A percentile compares a stretch with the other conserved stretches of the same genome.
phyloP scores from a whole-genome alignment of 768 basidiomycete species.

The Auricularia auricula-judae region DNA sequence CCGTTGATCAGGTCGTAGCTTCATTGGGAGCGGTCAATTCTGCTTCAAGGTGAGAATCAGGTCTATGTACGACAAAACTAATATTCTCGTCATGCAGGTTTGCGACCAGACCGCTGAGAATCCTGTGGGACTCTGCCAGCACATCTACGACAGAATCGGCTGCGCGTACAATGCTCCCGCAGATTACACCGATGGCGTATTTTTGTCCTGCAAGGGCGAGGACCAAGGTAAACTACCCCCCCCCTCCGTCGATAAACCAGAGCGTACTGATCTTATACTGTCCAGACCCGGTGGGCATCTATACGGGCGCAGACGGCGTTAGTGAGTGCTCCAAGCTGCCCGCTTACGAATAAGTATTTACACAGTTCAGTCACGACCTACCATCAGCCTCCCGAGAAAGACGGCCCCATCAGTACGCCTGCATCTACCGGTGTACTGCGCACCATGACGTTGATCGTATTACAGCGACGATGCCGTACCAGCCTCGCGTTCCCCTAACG shows the following conservation, averaged over 20 bases:
- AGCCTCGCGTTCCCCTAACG: too few species aligned
- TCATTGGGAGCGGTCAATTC: conserved; percentile 55
- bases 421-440: too few species aligned
- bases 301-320: conserved; percentile 25
- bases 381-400: too few species aligned
- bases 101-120: conserved; percentile 51
- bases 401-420: too few species aligned
- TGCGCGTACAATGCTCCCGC: conserved; percentile 67
- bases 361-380: too few species aligned
- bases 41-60: conserved; percentile 23
- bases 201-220: conserved; percentile 56
- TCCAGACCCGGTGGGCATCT: conserved; percentile 36
- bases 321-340: neutral
- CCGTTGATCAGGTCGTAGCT: conserved; percentile 29
- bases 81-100: conserved; percentile 32
- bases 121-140: conserved; percentile 46
- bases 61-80: too few species aligned
- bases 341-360: too few species aligned
- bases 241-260: too few species aligned
- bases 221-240: conserved; percentile 28
- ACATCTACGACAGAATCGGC: conserved; percentile 68
- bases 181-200: conserved; percentile 43
- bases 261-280: too few species aligned
- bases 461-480: too few species aligned
- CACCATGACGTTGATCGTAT: too few species aligned